Percentiles rank a stretch among this genome's conserved stretches.
phyloP scores from a whole-genome alignment of 306 rosid species.

The Hippophae rhamnoides region DNA sequence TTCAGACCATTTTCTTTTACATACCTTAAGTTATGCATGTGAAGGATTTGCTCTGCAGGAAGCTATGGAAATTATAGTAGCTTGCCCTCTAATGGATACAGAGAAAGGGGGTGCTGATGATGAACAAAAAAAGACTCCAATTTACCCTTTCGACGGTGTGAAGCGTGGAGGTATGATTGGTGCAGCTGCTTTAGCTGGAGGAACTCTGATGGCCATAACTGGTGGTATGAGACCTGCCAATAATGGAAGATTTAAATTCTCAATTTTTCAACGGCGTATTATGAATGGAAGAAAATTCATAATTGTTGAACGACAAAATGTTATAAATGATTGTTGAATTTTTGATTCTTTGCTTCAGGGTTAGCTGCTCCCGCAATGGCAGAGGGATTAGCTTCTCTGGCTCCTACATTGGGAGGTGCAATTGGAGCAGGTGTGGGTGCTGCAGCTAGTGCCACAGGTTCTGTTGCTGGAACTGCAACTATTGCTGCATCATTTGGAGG shows the following conservation, averaged over 20 bases:
- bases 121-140: constrained; percentile 1
- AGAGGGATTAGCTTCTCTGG: constrained; percentile 13
- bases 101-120: constrained; percentile 1
- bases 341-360: background rate
- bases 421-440: background rate
- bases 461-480: constrained; percentile 18
- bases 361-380: constrained; percentile 22
- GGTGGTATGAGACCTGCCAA: constrained; percentile 18
- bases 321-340: background rate
- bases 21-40: background rate
- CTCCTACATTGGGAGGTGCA: background rate
- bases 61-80: constrained; percentile 23
- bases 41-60: constrained; percentile 11
- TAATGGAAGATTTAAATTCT: background rate
- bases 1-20: background rate
- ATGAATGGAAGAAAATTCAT: too few relatives aligned
- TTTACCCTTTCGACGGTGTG: constrained; percentile 10
- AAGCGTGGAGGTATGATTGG: constrained; percentile 22
- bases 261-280: too few relatives aligned
- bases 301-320: background rate
- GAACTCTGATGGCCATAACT: constrained; percentile 20
- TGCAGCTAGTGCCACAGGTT: constrained; percentile 21
- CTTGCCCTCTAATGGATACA: constrained; percentile 18
- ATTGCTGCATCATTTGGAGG: constrained; percentile 29
- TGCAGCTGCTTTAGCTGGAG: constrained; percentile 26